Evolutionary conservation across 768 basidiomycete genomes (phyloP).

Genomic region (Mycena belliarum): DNA sequence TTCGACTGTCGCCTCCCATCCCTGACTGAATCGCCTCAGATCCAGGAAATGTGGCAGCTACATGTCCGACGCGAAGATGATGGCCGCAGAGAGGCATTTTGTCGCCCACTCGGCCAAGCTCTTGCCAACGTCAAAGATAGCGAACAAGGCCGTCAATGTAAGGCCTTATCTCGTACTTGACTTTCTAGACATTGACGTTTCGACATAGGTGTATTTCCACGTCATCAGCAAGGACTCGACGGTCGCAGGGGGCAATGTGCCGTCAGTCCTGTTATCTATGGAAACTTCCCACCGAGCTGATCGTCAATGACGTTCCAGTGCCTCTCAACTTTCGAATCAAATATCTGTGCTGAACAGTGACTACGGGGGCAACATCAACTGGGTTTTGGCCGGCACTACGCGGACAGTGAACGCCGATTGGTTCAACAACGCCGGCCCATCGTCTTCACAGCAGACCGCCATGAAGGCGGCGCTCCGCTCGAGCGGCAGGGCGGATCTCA

Average conservation of each 20-base stretch:
- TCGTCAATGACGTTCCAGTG: background rate
- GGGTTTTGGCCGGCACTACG: conserved; percentile 40
- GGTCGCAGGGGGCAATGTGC: conserved; percentile 40
- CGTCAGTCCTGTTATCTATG: conserved; percentile 20
- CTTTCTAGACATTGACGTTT: background rate
- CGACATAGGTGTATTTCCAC: conserved; percentile 33
- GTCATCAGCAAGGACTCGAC: conserved; percentile 35
- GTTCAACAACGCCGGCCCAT: conserved; percentile 47
- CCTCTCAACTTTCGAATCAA: conserved; percentile 42
- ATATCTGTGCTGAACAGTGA: conserved; percentile 45
- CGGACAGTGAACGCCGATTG: conserved; percentile 47
- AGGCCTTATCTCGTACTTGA: background rate
- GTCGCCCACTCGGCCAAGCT: too few species aligned
- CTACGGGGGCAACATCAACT: conserved; percentile 41
- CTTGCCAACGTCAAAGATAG: background rate
- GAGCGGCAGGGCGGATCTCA: conserved; percentile 43
- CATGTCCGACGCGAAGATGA: background rate
- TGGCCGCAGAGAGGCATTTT: background rate
- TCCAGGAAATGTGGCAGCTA: background rate
- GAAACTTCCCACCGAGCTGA: too few species aligned
- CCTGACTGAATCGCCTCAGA: background rate
- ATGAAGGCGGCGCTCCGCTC: conserved; percentile 50
- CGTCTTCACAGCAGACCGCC: conserved; percentile 36
- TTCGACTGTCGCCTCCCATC: too few species aligned
- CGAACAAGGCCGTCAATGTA: background rate